Conservation (phyloP, 306 rosid genomes). For the Pterocarpus macrocarpus region DNA sequence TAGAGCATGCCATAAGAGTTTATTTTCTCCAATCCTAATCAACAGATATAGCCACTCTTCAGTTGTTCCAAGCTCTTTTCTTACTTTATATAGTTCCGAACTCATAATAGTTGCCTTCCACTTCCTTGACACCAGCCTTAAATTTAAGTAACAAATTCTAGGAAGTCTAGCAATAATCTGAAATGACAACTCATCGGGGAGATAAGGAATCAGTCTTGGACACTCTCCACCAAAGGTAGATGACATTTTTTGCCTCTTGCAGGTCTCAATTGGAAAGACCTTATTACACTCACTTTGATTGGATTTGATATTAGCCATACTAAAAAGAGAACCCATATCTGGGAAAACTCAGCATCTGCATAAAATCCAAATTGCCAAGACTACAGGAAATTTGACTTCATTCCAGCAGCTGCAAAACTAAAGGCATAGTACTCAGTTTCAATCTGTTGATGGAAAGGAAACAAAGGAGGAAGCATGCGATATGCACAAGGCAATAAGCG, state of each 20-base stretch:
- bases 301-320: conserved; percentile 59
- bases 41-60: conserved; percentile 94
- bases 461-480: conserved; percentile 15
- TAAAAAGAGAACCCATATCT: conserved; percentile 80
- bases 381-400: conserved; percentile 9
- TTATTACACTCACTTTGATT: conserved; percentile 51
- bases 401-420: conserved; percentile 28
- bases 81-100: conserved; percentile 68
- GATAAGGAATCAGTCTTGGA: conserved; percentile 78
- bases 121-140: conserved; percentile 75
- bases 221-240: conserved; percentile 62
- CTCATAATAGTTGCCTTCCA: conserved; percentile 78
- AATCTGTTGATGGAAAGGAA: conserved; percentile 32
- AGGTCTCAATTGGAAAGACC: conserved; percentile 54
- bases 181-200: conserved; percentile 91
- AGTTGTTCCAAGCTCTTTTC: conserved; percentile 81
- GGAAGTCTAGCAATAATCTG: conserved; percentile 95
- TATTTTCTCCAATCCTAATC: conserved; percentile 75
- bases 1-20: conserved; percentile 77
- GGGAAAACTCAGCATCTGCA: conserved; percentile 40
- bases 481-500: background rate
- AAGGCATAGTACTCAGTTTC: background rate
- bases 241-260: conserved; percentile 84
- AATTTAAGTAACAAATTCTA: conserved; percentile 67
- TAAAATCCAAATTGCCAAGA: conserved; percentile 14